These are phyloP conservation scores for Saccharomycopsis malanga DNA, from an alignment of 805 yeast genomes.

Conservation along the genomic window DNA sequence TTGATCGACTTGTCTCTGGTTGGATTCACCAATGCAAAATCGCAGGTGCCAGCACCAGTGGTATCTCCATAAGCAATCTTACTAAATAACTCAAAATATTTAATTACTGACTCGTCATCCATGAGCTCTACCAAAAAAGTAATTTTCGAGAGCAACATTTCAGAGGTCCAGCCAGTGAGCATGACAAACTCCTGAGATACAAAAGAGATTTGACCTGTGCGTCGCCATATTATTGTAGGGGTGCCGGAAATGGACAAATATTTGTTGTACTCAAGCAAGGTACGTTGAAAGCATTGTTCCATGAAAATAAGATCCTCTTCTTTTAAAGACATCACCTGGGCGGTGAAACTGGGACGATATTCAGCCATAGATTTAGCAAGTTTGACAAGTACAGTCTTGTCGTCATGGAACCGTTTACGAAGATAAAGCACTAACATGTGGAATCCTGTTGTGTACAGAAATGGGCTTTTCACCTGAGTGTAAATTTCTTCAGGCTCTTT, in stretches of 20 bases:
- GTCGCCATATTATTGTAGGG: slow-evolving; percentile 91
- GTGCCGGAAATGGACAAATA: slow-evolving; percentile 82
- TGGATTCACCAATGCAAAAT: slow-evolving; percentile 70
- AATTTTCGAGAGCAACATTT: slow-evolving; percentile 55
- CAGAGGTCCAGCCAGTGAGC: slow-evolving; percentile 83
- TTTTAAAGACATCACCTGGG: slow-evolving; percentile 80
- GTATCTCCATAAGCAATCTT: slow-evolving; percentile 88
- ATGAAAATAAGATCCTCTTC: slow-evolving; percentile 90
- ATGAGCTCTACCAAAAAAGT: slow-evolving; percentile 73
- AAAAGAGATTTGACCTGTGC: slow-evolving; percentile 92
- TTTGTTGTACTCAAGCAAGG: slow-evolving; percentile 80
- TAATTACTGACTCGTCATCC: slow-evolving; percentile 81
- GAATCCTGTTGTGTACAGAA: slow-evolving; percentile 85
- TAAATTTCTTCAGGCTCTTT: slow-evolving; percentile 76
- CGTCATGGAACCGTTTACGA: slow-evolving; percentile 49
- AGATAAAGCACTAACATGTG: slow-evolving; percentile 74
- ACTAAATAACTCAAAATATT: slow-evolving; percentile 79
- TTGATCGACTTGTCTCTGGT: slow-evolving; percentile 42
- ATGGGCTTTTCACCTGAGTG: slow-evolving; percentile 66
- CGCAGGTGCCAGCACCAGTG: slow-evolving; percentile 79
- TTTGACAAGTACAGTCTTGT: slow-evolving; percentile 59
- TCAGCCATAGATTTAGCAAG: slow-evolving; percentile 87
- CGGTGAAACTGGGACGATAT: slow-evolving; percentile 87
- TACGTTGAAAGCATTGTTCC: slow-evolving; percentile 94
- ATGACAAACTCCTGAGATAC: slow-evolving; percentile 92